Percentiles rank a stretch among this genome's conserved stretches.
These are phyloP conservation scores for Cladosporium halotolerans DNA, from an alignment of 2,329 filamentous ascomycete species.

Conservation along the genomic window DNA sequence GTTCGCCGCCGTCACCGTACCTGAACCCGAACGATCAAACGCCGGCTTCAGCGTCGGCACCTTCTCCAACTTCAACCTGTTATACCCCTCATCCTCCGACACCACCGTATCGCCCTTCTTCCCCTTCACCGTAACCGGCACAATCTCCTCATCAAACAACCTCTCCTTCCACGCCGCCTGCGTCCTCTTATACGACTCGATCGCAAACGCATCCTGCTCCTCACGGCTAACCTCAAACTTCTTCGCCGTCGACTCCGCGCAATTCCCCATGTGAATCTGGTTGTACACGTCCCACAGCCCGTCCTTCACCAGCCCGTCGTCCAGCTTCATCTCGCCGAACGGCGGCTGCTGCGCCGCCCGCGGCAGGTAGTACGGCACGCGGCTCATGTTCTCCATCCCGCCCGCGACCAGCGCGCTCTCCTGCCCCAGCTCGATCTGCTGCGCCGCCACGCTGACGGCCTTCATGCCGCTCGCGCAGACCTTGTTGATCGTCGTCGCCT, in stretches of 20 bases:
- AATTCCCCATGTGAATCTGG: constrained; percentile 96
- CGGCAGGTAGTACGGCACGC: constrained; percentile 83
- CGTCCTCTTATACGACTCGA: constrained; percentile 80
- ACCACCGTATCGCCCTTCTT: constrained; percentile 78
- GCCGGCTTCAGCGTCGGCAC: constrained; percentile 81
- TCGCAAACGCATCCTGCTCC: constrained; percentile 86
- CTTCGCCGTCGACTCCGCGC: constrained; percentile 90
- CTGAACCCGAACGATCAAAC: constrained; percentile 77
- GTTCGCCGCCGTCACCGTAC: constrained; percentile 91
- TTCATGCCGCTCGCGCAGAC: constrained; percentile 95
- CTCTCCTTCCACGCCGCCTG: constrained; percentile 81
- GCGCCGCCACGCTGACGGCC: constrained; percentile 80
- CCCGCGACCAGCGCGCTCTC: constrained; percentile 85
- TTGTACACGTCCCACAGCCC: constrained; percentile 95
- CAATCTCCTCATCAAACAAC: constrained; percentile 84
- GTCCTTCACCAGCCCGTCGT: constrained; percentile 91
- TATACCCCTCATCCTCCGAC: constrained; percentile 80
- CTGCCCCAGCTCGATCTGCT: constrained; percentile 88
- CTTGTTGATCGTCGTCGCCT: constrained; percentile 94
- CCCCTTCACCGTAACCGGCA: constrained; percentile 74
- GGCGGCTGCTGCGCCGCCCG: constrained; percentile 74
- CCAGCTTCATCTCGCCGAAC: constrained; percentile 80
- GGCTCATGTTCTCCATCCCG: constrained; percentile 97
- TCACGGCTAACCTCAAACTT: constrained; percentile 74
- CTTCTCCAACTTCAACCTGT: constrained; percentile 81